Percentiles rank a stretch among this genome's conserved stretches.
phyloP scores from a whole-genome alignment of 2,329 filamentous ascomycete species.

The Bipolaris cookei region DNA sequence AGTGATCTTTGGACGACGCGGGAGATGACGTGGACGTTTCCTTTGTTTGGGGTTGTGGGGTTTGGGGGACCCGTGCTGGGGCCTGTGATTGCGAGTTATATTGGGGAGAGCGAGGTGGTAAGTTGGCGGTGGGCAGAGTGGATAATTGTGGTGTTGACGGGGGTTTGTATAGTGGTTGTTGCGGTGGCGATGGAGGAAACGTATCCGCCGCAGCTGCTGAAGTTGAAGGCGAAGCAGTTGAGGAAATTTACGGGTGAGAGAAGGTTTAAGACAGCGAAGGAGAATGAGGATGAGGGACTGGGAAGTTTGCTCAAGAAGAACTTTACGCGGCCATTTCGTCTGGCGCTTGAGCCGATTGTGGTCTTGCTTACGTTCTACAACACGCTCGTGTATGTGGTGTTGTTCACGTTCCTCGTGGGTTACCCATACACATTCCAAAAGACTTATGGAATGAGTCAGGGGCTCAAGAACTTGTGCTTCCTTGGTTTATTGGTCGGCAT shows the following conservation, averaged over 20 bases:
- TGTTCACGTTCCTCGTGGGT: too few relatives aligned
- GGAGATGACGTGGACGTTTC: background rate
- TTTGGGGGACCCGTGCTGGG: background rate
- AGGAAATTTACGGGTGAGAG: background rate
- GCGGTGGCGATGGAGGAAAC: background rate
- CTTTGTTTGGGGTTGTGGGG: background rate
- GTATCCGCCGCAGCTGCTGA: background rate
- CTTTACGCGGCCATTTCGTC: background rate
- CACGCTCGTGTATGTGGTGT: too few relatives aligned
- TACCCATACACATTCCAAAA: background rate
- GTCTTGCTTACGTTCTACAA: background rate
- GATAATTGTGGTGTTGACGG: background rate
- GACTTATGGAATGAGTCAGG: background rate
- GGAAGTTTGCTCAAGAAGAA: background rate
- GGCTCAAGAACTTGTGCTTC: background rate
- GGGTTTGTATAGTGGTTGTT: background rate
- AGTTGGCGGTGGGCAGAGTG: background rate
- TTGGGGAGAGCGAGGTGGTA: background rate
- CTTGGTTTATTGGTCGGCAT: background rate
- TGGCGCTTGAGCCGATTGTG: background rate
- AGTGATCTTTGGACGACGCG: background rate
- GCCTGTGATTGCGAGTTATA: background rate
- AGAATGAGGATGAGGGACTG: background rate
- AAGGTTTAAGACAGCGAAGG: background rate
- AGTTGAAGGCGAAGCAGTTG: background rate